Evolutionary conservation across 2,329 filamentous ascomycete genomes (phyloP), one percentile per base, ranked within the genome.

Genomic region (Laburnicola sp.): DNA sequence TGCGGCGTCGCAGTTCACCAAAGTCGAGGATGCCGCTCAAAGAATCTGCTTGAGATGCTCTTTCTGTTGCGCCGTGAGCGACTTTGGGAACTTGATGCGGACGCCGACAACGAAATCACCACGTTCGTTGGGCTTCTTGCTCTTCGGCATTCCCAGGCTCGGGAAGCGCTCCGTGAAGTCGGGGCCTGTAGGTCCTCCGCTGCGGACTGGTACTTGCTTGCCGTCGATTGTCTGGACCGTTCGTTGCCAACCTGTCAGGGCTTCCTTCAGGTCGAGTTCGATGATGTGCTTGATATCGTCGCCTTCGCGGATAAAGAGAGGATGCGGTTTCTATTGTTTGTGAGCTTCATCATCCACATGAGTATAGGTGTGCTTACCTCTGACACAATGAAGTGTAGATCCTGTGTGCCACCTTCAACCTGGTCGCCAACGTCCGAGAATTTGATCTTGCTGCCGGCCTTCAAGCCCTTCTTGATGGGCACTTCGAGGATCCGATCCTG

Each of bases 361-460:
- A 28, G 7, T 4, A 34, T 28, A 27, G 34, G 4, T 4, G 21
- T 23, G 31, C 86, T 79, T 83, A 92, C 91, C 87, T 97, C 93
- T 74, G 91, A 88, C 22, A 99, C 84, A 51, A 99, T 87, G 65
- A 99, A 96, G 72, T 97, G 92, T 45, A 99, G 75, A 74, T 99
- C 94, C 73, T 99, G 94, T 52, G 91, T 89, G 10, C 93, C 93
- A 36, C 94, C 94, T 69, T 97, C 94, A 55, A 96, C 91, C 72
- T 97, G 92, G 74, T 99, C 94, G 8, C 94, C 94, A n/a, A 99
- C 92, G 36, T 93, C 91, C 68, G 89, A 89, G 71, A 96, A 99
- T 76, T 97, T 97, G 75, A 99, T 96, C 81, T 97, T 99, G 68
- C 90, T 96, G 27, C 94, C 94, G 64, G 95, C 92, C 77, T 97